A percentile compares a stretch with the other conserved stretches of the same genome.
Conservation (phyloP, 2,329 filamentous ascomycete genomes). For the Cercospora beticola region DNA sequence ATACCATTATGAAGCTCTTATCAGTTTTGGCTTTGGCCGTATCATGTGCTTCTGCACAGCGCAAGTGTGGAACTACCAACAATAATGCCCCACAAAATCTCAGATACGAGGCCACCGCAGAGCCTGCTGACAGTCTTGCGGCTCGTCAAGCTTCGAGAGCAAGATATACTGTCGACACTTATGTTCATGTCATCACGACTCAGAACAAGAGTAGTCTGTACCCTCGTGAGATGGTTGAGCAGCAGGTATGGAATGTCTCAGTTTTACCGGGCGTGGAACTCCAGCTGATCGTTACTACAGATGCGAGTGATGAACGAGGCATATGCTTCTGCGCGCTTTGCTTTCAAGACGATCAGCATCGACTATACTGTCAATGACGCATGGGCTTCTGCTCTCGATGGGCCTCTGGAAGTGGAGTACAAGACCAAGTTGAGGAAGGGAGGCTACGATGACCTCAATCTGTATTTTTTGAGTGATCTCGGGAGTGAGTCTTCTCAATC, state of each 20-base stretch:
- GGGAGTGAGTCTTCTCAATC: background rate
- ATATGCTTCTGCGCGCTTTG: conserved; percentile 51
- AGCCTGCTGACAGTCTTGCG: conserved; percentile 2
- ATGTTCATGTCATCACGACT: conserved; percentile 45
- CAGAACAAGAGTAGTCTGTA: conserved; percentile 36
- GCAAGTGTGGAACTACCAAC: conserved; percentile 7
- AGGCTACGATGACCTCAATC: conserved; percentile 52
- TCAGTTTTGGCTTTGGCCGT: conserved; percentile 4
- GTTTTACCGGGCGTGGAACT: too few relatives aligned
- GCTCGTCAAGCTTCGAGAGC: conserved; percentile 4
- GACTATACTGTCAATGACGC: conserved; percentile 52
- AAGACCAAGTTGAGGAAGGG: conserved; percentile 53
- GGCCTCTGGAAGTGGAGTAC: conserved; percentile 47
- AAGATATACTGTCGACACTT: conserved; percentile 20
- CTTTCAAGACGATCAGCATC: conserved; percentile 46
- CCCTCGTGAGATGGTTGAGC: conserved; percentile 39
- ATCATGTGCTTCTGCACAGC: conserved; percentile 12
- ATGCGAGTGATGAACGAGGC: conserved; percentile 38
- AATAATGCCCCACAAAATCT: background rate
- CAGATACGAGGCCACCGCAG: background rate
- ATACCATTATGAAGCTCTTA: conserved; percentile 8
- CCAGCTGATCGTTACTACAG: conserved; percentile 25
- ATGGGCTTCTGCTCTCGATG: conserved; percentile 48
- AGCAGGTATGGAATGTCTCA: background rate
- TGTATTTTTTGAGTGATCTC: conserved; percentile 57